These are phyloP conservation scores for Litsea cubeba DNA, from an alignment of 164 flowering plant species.

Conservation along the genomic window DNA sequence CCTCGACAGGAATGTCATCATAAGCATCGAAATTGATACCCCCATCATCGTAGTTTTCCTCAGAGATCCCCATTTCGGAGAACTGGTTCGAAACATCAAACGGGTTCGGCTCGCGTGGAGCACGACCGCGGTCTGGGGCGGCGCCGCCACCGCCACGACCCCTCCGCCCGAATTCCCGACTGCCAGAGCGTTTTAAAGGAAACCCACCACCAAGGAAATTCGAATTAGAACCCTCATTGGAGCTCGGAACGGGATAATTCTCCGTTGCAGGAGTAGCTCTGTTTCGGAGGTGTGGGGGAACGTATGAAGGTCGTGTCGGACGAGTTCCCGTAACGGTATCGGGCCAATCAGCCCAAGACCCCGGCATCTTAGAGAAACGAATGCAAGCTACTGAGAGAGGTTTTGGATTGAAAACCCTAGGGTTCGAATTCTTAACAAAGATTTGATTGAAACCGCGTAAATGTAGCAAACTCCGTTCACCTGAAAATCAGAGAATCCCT, in stretches of 20 bases:
- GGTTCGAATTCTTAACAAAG: background rate
- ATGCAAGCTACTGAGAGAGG: background rate
- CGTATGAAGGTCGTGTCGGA: slow-evolving; percentile 6
- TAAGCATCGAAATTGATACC: slow-evolving; percentile 45
- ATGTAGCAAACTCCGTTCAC: background rate
- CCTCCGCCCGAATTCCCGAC: background rate
- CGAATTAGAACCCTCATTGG: background rate
- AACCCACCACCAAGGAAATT: background rate
- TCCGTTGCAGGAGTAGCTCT: background rate
- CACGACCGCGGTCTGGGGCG: background rate
- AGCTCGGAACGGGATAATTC: background rate
- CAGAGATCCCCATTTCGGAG: slow-evolving; percentile 21
- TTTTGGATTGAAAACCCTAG: background rate
- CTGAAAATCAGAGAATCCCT: background rate
- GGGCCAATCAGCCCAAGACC: slow-evolving; percentile 10
- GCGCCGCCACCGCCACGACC: background rate
- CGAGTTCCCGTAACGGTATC: slow-evolving; percentile 12
- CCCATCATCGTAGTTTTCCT: slow-evolving; percentile 2
- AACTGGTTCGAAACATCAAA: slow-evolving; percentile 22
- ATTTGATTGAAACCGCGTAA: background rate
- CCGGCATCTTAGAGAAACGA: slow-evolving; percentile 3
- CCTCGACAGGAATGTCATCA: slow-evolving; percentile 49
- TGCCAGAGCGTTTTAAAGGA: background rate
- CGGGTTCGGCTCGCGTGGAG: slow-evolving; percentile 20
- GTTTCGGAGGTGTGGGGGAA: slow-evolving; percentile 14